Base-by-base conservation (phyloP, 352 stramenopile species). In the Elongisporangium senticosum region DNA sequence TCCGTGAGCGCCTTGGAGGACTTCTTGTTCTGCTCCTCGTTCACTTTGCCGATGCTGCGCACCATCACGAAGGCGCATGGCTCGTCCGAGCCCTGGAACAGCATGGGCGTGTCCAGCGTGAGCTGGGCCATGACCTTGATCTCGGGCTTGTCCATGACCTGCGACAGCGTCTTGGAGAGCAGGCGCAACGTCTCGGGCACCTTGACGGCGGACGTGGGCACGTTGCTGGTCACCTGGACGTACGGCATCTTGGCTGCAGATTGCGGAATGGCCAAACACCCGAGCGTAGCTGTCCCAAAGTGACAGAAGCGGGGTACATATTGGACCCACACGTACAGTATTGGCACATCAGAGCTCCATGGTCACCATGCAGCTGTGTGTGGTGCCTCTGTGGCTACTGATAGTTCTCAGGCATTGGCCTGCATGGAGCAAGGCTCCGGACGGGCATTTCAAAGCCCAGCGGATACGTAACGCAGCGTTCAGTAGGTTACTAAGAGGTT, bases 61-160 rank as follows among this genome's bases (percentile, higher is more conserved):
- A 79, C 54, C 26, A 69, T 54, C 21, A 78, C 60, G 33, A 79
- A 68, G 33, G 74, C 73, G 49, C 69, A 76, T 2, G 69, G 73
- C 20, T 65, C 72, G 59, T 78, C 69, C 3, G 77, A 74, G 15
- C 57, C 72, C 17, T 77, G 65, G 62, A 85, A 87, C 26, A 82
- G 39, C 72, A 87, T 84, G 20, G 65, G 61, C 55, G 70, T 75
- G 59, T 83, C 72, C 57, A 87, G 58, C 43, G 66, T 65, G 48
- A 87, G 49, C 20, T 83, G 71, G 53, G 79, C 77, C 77, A 87
- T 87, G 53, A 87, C 73, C 37, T 72, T 62, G 48, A 75, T 49
- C 66, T 87, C 74, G 10, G 74, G 70, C 67, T 85, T 84, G 56
- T 56, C 77, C 24, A 87, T 55, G 22, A 73, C 77, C 4, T 53